Base-by-base conservation (phyloP, 75 land plant genomes). In the Azolla pinnata region DNA sequence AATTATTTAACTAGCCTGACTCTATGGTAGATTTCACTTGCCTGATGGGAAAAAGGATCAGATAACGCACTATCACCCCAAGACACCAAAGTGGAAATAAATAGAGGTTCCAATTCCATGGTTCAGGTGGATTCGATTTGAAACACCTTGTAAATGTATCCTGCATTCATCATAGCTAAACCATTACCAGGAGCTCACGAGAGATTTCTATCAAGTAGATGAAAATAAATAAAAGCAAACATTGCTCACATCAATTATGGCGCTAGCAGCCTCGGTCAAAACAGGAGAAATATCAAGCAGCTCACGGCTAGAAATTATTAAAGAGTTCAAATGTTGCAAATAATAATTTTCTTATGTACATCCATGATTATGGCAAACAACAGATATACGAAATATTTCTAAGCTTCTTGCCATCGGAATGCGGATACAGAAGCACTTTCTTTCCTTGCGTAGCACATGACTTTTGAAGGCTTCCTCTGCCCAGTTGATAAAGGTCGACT, bases 101-200 rank as follows among this genome's bases (percentile, higher is more conserved):
- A 71, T 93, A 93, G n/a, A 88, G 31, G 51, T 93, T 93, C 98
- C 98, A 93, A 44, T 88, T 93, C 98, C 98, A 93, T 9, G 96
- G 98, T 34, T 93, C 98, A 38, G 96, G 90, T 31, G 82, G 75
- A 79, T 83, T 88, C 20, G 96, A 88, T 73, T 93, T 93, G 77
- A 93, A 93, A 66, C 98, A 93, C 42, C 98, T 70, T 8, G 90
- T 93, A 57, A 93, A 93, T 3, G 98, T 83, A 56, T 93, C 98
- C 90, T 93, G 72, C 17, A 57, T n/a, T n/a, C n/a, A 20, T 2
- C 9, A 34, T 10, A 26, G 5, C 17, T 21, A 57, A 1, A 1
- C 28, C 59, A 57, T 21, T 23, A 33, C 19, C 31, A 57, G 35
- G 24, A n/a, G n/a, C n/a, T n/a, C n/a, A n/a, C n/a, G n/a, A n/a